Percentiles rank a stretch among this genome's conserved stretches.
These are phyloP conservation scores for Blastocladiella emersonii DNA, from an alignment of 371 early-diverging fungal genomes.

Conservation along the genomic window DNA sequence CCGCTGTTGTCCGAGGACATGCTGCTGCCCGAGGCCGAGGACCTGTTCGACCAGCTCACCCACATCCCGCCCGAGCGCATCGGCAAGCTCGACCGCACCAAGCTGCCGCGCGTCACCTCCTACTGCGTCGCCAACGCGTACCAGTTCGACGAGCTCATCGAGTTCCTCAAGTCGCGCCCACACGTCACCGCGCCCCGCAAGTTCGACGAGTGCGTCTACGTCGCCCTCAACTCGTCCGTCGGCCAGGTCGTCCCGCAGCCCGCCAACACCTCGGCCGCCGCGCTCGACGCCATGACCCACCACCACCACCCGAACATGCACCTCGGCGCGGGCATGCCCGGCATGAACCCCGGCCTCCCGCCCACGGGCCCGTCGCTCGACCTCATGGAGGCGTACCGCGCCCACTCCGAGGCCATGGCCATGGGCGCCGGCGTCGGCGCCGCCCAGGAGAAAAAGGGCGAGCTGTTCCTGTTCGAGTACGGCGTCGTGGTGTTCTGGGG, in stretches of 20 bases:
- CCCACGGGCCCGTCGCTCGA: neutral
- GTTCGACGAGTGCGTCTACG: conserved; percentile 40
- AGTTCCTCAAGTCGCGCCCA: neutral
- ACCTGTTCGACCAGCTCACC: conserved; percentile 25
- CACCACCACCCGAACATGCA: conserved; percentile 9
- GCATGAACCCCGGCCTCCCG: neutral
- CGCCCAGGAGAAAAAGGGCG: neutral
- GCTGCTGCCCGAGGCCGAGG: conserved; percentile 20
- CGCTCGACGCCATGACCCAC: conserved; percentile 13
- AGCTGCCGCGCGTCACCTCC: conserved; percentile 69
- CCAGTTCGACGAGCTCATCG: conserved; percentile 2
- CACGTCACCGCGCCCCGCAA: conserved; percentile 32
- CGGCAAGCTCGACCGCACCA: conserved; percentile 42
- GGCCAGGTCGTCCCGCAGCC: conserved; percentile 12
- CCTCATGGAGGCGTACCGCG: neutral
- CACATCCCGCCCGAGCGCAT: conserved; percentile 44
- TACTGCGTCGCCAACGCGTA: conserved; percentile 64
- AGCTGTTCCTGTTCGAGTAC: conserved; percentile 59
- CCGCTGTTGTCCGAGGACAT: conserved; percentile 5
- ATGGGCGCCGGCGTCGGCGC: no score
- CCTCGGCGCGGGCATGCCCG: neutral
- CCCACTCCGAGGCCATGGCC: neutral
- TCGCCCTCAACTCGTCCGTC: conserved; percentile 11
- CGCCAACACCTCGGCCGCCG: neutral
- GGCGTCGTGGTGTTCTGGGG: conserved; percentile 95